Base-by-base conservation (phyloP, 1,284 basidiomycete genomes). In the Tetrapyrgos nigripes region DNA sequence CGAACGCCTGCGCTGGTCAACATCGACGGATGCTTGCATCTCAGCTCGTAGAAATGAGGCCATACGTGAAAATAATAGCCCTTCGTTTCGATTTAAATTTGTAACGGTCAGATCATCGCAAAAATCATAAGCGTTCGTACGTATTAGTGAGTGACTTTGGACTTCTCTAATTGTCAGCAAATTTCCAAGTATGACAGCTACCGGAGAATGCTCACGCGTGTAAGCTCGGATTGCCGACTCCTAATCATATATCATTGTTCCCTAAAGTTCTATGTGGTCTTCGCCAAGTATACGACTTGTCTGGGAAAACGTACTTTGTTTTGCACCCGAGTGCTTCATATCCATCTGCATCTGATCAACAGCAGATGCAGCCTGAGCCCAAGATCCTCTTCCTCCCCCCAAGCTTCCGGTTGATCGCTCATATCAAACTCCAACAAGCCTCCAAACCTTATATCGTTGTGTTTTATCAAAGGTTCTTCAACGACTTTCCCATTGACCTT, bases 381-480 rank as follows among this genome's bases (percentile, higher is more conserved):
- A 59, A 26, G 26, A 43, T 24, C 59, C 59, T 46, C 45, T 54
- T n/a, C 60, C 60, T 19, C 60, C 60, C 43, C 60, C 60, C 60
- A 62, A 8, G 21, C 37, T 23, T 62, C 40, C 17, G 40, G 57
- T 19, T 62, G 66, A 4, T 77, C 78, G 56, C 81, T 85, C 90
- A 93, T 92, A 64, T 84, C 81, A 66, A 91, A 92, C 29, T 78
- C 76, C 24, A 92, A 70, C 4, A 79, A 70, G 0, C 83, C 88
- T 0, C 90, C 89, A 5, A 74, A 62, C 2, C 73, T 73, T 26
- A 93, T 83, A 50, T 87, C 75, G 11, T 77, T 74, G 62, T 93
- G 89, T 13, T 58, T 69, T 26, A 93, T 80, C 27, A 88, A 66
- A 1, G 87, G 84, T 1, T 60, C 60, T 21, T 37, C 28, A 21